Conservation (phyloP, 2,329 filamentous ascomycete species). For the Penicillium thymicola region DNA sequence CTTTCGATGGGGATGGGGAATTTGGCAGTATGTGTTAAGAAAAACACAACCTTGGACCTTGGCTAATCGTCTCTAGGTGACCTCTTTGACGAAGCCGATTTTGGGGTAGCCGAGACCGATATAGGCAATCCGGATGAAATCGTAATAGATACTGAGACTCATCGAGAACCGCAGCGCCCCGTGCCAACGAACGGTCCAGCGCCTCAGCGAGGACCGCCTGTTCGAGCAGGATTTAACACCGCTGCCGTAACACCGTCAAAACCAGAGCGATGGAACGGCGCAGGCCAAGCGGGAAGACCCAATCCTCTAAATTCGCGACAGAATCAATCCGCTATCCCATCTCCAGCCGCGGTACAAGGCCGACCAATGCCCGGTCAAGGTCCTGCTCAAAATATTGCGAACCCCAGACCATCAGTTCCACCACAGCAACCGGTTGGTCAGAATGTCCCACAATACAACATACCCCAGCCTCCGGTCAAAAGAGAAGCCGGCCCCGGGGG, state of each 20-base stretch:
- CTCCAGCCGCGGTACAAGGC: slow-evolving; percentile 16
- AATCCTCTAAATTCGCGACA: slow-evolving; percentile 22
- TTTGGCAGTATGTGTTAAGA: slow-evolving; percentile 39
- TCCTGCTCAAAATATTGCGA: slow-evolving; percentile 21
- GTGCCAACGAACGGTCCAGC: slow-evolving; percentile 23
- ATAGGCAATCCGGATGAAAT: slow-evolving; percentile 75
- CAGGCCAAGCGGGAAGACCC: slow-evolving; percentile 22
- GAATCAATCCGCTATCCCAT: slow-evolving; percentile 17
- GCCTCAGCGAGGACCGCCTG: slow-evolving; percentile 21
- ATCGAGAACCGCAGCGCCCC: slow-evolving; percentile 24
- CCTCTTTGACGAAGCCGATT: slow-evolving; percentile 75
- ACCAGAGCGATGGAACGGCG: slow-evolving; percentile 32
- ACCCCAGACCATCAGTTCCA: slow-evolving; percentile 15
- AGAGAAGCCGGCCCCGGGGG: slow-evolving; percentile 17
- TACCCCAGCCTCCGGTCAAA: slow-evolving; percentile 24
- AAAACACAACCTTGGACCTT: not conserved
- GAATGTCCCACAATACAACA: slow-evolving; percentile 8
- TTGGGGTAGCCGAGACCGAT: slow-evolving; percentile 57
- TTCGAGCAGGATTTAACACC: slow-evolving; percentile 18
- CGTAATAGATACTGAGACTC: slow-evolving; percentile 47
- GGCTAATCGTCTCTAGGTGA: slow-evolving; percentile 38
- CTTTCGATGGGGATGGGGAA: slow-evolving; percentile 42
- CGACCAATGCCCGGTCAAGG: slow-evolving; percentile 18
- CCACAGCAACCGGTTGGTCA: slow-evolving; percentile 17
- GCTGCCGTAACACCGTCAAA: slow-evolving; percentile 40